Conservation (phyloP, 2,329 filamentous ascomycete species). For the Taxawa tesnikishii region DNA sequence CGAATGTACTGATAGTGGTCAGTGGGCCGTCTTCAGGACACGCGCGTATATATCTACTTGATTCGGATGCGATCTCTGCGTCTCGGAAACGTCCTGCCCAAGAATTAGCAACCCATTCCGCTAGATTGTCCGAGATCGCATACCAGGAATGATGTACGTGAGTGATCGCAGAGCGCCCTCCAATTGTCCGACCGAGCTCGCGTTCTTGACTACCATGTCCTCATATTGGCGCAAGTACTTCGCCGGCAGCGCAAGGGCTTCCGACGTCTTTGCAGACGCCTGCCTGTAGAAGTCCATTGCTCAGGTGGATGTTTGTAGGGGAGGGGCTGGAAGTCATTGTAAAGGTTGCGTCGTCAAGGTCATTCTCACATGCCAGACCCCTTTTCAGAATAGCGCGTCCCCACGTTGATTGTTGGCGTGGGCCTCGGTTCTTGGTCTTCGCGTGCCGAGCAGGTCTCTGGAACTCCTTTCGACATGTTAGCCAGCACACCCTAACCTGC, state of each 20-base stretch:
- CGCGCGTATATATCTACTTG: slow-evolving; percentile 34
- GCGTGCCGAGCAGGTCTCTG: no score
- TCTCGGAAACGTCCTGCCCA: slow-evolving; percentile 77
- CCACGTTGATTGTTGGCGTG: no score
- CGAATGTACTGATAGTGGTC: slow-evolving; percentile 51
- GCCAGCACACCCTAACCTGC: no score
- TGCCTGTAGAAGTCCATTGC: slow-evolving; percentile 8
- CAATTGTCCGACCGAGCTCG: slow-evolving; percentile 85
- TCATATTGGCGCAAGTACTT: slow-evolving; percentile 49
- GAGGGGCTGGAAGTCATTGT: no score
- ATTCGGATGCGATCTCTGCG: slow-evolving; percentile 90
- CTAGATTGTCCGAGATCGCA: slow-evolving; percentile 8
- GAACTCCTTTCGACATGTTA: no score
- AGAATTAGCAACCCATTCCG: slow-evolving; percentile 11
- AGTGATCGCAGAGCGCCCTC: slow-evolving; percentile 85
- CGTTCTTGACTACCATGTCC: slow-evolving; percentile 90
- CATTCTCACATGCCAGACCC: no score
- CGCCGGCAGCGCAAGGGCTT: slow-evolving; percentile 13
- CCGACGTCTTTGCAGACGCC: slow-evolving; percentile 7
- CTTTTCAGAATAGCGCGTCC: no score
- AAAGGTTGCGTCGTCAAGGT: no score
- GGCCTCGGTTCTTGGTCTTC: no score
- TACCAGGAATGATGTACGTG: slow-evolving; percentile 89
- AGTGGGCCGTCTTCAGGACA: slow-evolving; percentile 7
- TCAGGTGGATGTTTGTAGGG: neutral